Evolutionary conservation across 140 eudicot species (phyloP).

Genomic region (Anethum foeniculum): DNA sequence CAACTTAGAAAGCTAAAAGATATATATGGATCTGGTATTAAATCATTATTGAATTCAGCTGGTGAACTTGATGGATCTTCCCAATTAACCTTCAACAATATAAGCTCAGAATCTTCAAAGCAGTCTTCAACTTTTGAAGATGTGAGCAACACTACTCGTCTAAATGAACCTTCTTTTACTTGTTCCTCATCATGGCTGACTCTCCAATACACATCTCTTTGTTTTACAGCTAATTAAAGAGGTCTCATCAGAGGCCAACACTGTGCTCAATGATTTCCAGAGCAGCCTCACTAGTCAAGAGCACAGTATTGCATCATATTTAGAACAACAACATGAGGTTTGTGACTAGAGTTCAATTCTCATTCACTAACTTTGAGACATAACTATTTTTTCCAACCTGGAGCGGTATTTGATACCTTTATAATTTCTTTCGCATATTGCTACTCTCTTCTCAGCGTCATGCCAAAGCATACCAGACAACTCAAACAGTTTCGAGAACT

Average conservation of each 20-base stretch:
- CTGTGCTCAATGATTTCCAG: slow-evolving; percentile 28
- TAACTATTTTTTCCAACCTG: not conserved
- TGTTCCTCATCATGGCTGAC: not conserved
- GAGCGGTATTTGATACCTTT: too few relatives aligned
- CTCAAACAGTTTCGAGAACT: slow-evolving; percentile 34
- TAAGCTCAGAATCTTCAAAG: slow-evolving; percentile 32
- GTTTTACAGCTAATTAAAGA: slow-evolving; percentile 28
- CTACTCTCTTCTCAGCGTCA: slow-evolving; percentile 25
- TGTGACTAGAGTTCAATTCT: not conserved
- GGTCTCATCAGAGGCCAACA: slow-evolving; percentile 34
- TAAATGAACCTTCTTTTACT: slow-evolving; percentile 5
- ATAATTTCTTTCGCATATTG: not conserved
- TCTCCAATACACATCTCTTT: slow-evolving; percentile 3
- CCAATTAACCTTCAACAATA: slow-evolving; percentile 25
- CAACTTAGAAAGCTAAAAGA: slow-evolving; percentile 30
- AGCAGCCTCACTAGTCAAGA: slow-evolving; percentile 32
- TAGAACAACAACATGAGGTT: slow-evolving; percentile 48
- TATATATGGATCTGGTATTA: slow-evolving; percentile 27
- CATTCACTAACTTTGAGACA: not conserved
- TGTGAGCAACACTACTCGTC: slow-evolving; percentile 23
- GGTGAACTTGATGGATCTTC: slow-evolving; percentile 41
- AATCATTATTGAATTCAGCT: slow-evolving; percentile 37
- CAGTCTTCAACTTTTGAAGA: slow-evolving; percentile 39
- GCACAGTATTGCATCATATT: slow-evolving; percentile 30
- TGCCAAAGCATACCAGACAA: slow-evolving; percentile 31